Percentiles rank a stretch among this genome's conserved stretches.
phyloP scores from a whole-genome alignment of 768 basidiomycete genomes.

The Pilatotrama ljubarskyi region DNA sequence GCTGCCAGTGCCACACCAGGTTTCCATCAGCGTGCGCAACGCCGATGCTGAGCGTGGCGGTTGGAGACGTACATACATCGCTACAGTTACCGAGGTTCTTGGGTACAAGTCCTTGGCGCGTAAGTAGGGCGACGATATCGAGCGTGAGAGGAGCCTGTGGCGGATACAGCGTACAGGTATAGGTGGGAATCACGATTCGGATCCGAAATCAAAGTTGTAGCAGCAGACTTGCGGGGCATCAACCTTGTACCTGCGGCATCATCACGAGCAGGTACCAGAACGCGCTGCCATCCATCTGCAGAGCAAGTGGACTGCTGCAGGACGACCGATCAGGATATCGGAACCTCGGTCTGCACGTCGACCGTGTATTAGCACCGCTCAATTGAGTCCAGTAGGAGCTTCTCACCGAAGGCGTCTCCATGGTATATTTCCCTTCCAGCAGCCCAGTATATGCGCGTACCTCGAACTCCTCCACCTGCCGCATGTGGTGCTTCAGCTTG shows the following conservation, averaged over 20 bases:
- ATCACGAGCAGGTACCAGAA: neutral
- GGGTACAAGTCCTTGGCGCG: neutral
- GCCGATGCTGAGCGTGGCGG: neutral
- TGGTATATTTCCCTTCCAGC: constrained; percentile 14
- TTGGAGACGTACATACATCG: neutral
- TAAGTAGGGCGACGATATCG: neutral
- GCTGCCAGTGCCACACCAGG: constrained; percentile 5
- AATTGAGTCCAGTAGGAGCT: neutral
- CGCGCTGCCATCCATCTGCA: neutral
- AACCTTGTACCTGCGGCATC: neutral
- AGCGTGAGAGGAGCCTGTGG: neutral
- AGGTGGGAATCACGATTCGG: neutral
- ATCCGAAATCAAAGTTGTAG: neutral
- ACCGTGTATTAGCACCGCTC: neutral
- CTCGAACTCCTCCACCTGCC: constrained; percentile 8
- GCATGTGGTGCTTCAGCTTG: neutral
- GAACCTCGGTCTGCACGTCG: neutral
- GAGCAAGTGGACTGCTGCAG: neutral
- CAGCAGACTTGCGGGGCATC: neutral
- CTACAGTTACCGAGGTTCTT: neutral
- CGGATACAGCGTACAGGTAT: neutral
- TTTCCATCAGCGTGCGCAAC: neutral
- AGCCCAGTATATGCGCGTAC: constrained; percentile 12
- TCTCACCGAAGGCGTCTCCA: constrained; percentile 22
- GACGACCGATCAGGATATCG: neutral